Evolutionary conservation across 345 rosid genomes (phyloP).

Genomic region (Cardamine resedifolia): DNA sequence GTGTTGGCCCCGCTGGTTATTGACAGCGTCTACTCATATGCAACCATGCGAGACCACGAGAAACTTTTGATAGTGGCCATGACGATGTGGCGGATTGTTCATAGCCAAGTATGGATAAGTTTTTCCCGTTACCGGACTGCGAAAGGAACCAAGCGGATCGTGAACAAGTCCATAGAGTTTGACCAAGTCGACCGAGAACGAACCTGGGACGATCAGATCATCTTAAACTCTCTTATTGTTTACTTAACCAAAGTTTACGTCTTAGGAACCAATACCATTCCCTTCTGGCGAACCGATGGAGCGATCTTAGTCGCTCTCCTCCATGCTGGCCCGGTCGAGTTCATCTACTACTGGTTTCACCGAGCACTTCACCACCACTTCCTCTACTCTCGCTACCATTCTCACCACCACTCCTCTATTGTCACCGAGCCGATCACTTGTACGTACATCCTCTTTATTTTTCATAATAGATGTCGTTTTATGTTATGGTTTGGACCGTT

Average conservation of each 20-base stretch:
- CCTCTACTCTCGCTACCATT: slow-evolving; percentile 74
- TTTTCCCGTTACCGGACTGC: slow-evolving; percentile 51
- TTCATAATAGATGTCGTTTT: not conserved
- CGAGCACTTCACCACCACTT: slow-evolving; percentile 72
- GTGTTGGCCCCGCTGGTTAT: slow-evolving; percentile 54
- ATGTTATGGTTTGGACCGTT: not conserved
- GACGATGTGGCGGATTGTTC: slow-evolving; percentile 46
- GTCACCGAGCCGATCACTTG: slow-evolving; percentile 70
- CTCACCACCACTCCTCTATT: slow-evolving; percentile 79
- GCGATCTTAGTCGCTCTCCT: slow-evolving; percentile 39
- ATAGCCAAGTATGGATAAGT: slow-evolving; percentile 55
- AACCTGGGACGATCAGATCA: slow-evolving; percentile 59
- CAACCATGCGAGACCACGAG: slow-evolving; percentile 20
- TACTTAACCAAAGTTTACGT: slow-evolving; percentile 28
- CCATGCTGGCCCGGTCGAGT: slow-evolving; percentile 69
- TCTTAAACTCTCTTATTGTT: slow-evolving; percentile 34
- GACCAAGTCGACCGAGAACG: slow-evolving; percentile 65
- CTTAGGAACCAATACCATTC: slow-evolving; percentile 32
- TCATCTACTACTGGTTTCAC: slow-evolving; percentile 75
- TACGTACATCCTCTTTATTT: slow-evolving; percentile 11
- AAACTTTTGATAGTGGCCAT: slow-evolving; percentile 39
- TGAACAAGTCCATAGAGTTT: slow-evolving; percentile 60
- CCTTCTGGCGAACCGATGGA: slow-evolving; percentile 63
- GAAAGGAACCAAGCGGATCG: slow-evolving; percentile 47
- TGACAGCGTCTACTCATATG: slow-evolving; percentile 42